These are phyloP conservation scores for Pythium aristosporum DNA, from an alignment of 352 stramenopile species.

Conservation along the genomic window DNA sequence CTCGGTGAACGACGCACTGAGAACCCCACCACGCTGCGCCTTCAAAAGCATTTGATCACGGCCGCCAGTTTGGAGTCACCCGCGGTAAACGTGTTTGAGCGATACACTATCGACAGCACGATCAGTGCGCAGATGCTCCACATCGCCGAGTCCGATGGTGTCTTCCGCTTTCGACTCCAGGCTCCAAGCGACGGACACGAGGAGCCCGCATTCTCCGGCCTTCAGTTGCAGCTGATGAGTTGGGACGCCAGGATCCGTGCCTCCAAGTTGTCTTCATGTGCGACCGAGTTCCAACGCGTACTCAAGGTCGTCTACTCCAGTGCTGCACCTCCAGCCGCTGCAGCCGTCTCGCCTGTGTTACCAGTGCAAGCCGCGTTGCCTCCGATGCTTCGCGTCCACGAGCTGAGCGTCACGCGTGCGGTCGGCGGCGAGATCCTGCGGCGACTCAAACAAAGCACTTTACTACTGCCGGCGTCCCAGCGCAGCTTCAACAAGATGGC, in stretches of 20 bases:
- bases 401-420: conserved; percentile 34
- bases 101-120: conserved; percentile 79
- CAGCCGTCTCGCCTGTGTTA: background rate
- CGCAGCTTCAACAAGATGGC: conserved; percentile 53
- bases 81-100: conserved; percentile 42
- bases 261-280: conserved; percentile 11
- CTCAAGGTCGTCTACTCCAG: conserved; percentile 63
- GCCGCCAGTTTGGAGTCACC: background rate
- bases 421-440: conserved; percentile 35
- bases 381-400: conserved; percentile 28
- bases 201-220: conserved; percentile 16
- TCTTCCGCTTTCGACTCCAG: conserved; percentile 62
- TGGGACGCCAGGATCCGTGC: conserved; percentile 69
- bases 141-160: conserved; percentile 63
- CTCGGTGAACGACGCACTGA: conserved; percentile 44
- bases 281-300: conserved; percentile 43
- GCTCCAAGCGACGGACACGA: conserved; percentile 2
- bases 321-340: background rate
- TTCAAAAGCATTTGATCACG: conserved; percentile 65
- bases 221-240: conserved; percentile 57
- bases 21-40: conserved; percentile 42
- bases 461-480: conserved; percentile 48
- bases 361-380: conserved; percentile 2
- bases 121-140: conserved; percentile 65
- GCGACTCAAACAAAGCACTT: conserved; percentile 45